These are phyloP conservation scores for Martiniozyma asiatica DNA, from an alignment of 1,139 yeast species.

Conservation along the genomic window DNA sequence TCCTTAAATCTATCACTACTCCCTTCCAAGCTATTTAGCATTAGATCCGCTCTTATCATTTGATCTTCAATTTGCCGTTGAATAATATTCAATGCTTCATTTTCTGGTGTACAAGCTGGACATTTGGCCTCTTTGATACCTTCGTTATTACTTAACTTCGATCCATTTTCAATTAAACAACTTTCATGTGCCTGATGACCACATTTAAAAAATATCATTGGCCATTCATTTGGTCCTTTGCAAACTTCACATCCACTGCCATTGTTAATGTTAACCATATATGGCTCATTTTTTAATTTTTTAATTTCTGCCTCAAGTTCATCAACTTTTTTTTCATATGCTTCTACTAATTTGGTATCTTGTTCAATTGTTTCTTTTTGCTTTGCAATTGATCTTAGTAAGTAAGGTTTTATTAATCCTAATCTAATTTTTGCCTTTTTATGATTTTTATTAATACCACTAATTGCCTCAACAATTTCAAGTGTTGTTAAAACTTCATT, in stretches of 20 bases:
- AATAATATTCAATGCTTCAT: constrained; percentile 52
- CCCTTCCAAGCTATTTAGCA: constrained; percentile 46
- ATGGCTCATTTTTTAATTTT: constrained; percentile 41
- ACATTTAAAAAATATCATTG: constrained; percentile 78
- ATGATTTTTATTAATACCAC: constrained; percentile 20
- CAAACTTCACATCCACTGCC: constrained; percentile 56
- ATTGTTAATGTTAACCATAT: constrained; percentile 42
- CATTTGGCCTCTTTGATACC: constrained; percentile 30
- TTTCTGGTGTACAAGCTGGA: constrained; percentile 60
- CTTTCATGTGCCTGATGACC: constrained; percentile 79
- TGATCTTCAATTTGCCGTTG: constrained; percentile 49
- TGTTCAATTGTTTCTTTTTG: constrained; percentile 59
- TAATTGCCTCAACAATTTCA: constrained; percentile 58
- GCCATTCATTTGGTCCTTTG: constrained; percentile 56
- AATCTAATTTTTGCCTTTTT: constrained; percentile 47
- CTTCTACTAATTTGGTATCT: constrained; percentile 52
- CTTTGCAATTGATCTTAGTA: constrained; percentile 48
- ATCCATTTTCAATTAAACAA: constrained; percentile 33
- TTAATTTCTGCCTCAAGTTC: constrained; percentile 42
- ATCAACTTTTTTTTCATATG: constrained; percentile 59
- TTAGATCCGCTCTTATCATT: constrained; percentile 51
- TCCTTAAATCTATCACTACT: constrained; percentile 61
- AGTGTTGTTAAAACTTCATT: constrained; percentile 56
- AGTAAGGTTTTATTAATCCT: constrained; percentile 60
- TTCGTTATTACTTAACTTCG: neutral